These are phyloP conservation scores for Scheffersomyces cryptocercus DNA, from an alignment of 1,139 yeast species.

Conservation along the genomic window DNA sequence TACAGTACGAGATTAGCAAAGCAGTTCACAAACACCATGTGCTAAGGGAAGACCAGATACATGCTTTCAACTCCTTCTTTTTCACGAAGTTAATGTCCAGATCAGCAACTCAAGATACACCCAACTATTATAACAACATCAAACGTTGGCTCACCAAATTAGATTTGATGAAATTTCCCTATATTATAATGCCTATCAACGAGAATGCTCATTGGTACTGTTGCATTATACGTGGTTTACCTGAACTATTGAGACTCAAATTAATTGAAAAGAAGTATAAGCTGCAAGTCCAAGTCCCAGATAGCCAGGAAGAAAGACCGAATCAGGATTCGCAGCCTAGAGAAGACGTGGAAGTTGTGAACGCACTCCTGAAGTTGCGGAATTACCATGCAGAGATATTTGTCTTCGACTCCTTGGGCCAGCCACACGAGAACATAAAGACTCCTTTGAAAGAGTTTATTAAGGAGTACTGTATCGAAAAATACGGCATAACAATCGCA, in stretches of 20 bases:
- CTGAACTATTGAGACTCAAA: constrained; percentile 26
- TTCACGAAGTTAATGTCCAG: constrained; percentile 60
- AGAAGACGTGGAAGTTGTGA: constrained; percentile 1
- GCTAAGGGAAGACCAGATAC: constrained; percentile 35
- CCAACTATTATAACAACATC: constrained; percentile 60
- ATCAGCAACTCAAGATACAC: constrained; percentile 13
- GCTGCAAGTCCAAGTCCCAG: constrained; percentile 9
- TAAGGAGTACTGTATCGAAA: constrained; percentile 70
- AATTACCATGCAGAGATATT: constrained; percentile 49
- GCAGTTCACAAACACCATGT: constrained; percentile 24
- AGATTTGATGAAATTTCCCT: constrained; percentile 60
- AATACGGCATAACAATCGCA: constrained; percentile 49
- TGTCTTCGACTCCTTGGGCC: constrained; percentile 76
- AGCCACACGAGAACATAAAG: constrained; percentile 54
- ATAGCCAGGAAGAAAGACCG: constrained; percentile 7
- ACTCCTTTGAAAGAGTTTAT: constrained; percentile 63
- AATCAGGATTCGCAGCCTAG: constrained; percentile 3
- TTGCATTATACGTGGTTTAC: constrained; percentile 59
- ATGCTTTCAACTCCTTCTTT: constrained; percentile 83
- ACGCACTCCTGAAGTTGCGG: neutral
- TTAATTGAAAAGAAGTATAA: neutral
- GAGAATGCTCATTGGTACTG: constrained; percentile 88
- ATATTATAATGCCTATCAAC: constrained; percentile 79
- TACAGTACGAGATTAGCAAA: constrained; percentile 55
- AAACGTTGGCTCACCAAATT: constrained; percentile 78